Percentiles rank a stretch among this genome's conserved stretches.
These are phyloP conservation scores for Endocalyx cinctus DNA, from an alignment of 2,329 filamentous ascomycete species.

Conservation along the genomic window DNA sequence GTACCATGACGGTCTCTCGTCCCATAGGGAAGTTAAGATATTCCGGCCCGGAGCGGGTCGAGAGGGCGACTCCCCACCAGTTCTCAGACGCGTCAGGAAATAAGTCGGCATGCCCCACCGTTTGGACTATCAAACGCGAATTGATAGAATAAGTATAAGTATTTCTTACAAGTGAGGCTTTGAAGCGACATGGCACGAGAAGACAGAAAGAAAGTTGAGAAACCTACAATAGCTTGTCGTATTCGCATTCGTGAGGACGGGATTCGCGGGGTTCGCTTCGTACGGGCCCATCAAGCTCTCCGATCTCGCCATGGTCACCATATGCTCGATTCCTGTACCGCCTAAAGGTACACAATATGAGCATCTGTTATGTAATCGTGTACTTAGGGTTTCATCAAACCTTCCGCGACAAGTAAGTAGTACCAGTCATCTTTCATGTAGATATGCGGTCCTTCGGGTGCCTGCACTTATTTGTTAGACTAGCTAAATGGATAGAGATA, in stretches of 20 bases:
- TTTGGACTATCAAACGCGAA: conserved; percentile 39
- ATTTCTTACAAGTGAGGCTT: too few relatives aligned
- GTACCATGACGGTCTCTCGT: conserved; percentile 37
- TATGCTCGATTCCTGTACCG: conserved; percentile 45
- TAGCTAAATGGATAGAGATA: not conserved
- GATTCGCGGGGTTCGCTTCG: conserved; percentile 37
- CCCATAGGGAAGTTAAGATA: conserved; percentile 38
- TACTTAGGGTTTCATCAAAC: conserved; percentile 11
- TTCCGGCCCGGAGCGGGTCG: conserved; percentile 34
- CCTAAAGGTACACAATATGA: conserved; percentile 15
- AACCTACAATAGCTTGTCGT: conserved; percentile 35
- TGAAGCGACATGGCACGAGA: too few relatives aligned
- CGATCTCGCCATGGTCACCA: conserved; percentile 43
- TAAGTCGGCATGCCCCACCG: conserved; percentile 52
- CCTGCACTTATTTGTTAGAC: conserved; percentile 13
- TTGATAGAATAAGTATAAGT: too few relatives aligned
- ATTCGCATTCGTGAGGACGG: conserved; percentile 41
- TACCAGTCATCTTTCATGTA: conserved; percentile 47
- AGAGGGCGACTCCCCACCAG: conserved; percentile 39
- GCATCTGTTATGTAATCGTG: not conserved
- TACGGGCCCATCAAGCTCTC: conserved; percentile 39
- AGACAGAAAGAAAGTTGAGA: too few relatives aligned
- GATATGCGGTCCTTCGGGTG: conserved; percentile 51
- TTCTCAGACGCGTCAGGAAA: conserved; percentile 43
- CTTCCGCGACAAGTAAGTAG: conserved; percentile 50